Evolutionary conservation across 2,329 filamentous ascomycete species (phyloP).

Genomic region (Ascosphaera apis): DNA sequence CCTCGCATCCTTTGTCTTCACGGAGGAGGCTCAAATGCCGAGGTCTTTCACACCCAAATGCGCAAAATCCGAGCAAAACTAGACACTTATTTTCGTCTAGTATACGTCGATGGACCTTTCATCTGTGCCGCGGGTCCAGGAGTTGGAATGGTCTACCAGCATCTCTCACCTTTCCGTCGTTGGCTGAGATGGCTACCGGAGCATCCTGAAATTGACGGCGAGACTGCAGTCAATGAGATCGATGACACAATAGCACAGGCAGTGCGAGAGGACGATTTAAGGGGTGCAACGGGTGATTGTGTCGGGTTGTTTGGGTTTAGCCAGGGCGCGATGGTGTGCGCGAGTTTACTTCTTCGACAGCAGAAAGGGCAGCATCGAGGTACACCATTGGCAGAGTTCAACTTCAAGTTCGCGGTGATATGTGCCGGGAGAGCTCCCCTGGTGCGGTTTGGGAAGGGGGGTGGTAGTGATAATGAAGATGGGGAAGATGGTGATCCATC

Average conservation of each 20-base stretch:
- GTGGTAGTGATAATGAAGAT: too few relatives aligned
- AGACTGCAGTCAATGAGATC: slow-evolving; percentile 27
- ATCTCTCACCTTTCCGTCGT: slow-evolving; percentile 39
- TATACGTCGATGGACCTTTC: slow-evolving; percentile 50
- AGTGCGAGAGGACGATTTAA: slow-evolving; percentile 11
- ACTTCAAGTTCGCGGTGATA: slow-evolving; percentile 5
- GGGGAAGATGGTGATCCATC: too few relatives aligned
- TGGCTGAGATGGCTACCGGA: slow-evolving; percentile 41
- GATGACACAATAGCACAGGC: slow-evolving; percentile 22
- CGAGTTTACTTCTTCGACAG: slow-evolving; percentile 29
- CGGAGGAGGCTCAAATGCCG: slow-evolving; percentile 51
- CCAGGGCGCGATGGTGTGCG: slow-evolving; percentile 40
- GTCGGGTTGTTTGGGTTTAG: slow-evolving; percentile 42
- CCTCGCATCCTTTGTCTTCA: slow-evolving; percentile 63
- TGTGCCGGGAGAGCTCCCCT: slow-evolving; percentile 4
- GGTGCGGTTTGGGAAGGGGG: slow-evolving; percentile 1
- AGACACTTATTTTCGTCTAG: slow-evolving; percentile 38
- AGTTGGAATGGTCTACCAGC: slow-evolving; percentile 40
- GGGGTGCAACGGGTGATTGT: slow-evolving; percentile 30
- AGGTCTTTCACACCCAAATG: slow-evolving; percentile 45
- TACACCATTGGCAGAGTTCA: slow-evolving; percentile 1
- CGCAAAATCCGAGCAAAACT: slow-evolving; percentile 32
- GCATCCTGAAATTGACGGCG: slow-evolving; percentile 21
- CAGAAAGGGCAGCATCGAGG: slow-evolving; percentile 2
- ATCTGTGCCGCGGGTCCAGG: slow-evolving; percentile 32